Evolutionary conservation across 306 rosid genomes (phyloP), one percentile per base, ranked within the genome.

Genomic region (Cercis canadensis): DNA sequence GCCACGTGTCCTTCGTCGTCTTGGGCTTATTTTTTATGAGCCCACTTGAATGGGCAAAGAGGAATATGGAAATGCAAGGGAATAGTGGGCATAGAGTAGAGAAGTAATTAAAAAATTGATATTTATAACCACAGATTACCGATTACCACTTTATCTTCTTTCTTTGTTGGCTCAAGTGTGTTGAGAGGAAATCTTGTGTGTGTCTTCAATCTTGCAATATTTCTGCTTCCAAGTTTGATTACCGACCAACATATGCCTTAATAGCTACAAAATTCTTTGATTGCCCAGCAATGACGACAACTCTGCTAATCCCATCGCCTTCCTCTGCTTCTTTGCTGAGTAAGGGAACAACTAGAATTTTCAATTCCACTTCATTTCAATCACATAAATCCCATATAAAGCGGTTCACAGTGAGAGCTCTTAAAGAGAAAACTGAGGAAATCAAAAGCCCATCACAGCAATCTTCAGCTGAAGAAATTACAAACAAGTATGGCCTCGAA

Each of bases 401-500:
- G 60, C 62, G 76, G n/a, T 83, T 92, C 77, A 85, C 80, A 67
- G 81, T 88, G 52, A 78, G 75, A 79, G 90, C 98, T 52, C 75
- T 90, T 50, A 83, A 57, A 73, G 87, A 90, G 87, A 90, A 88
- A 81, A 87, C 92, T 1, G 96, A 89, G 70, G 83, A 90, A 82
- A 81, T 77, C 36, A 70, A 90, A 73, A 71, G 19, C 87, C 80
- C 95, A 12, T 75, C 89, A 18, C 54, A 87, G 46, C 17, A 84
- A 39, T 70, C 96, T 81, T 83, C 92, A 47, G 83, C 89, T 9
- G 98, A 93, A 11, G 96, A 90, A 49, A 74, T 93, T 44, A 84
- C 98, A 11, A 81, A 85, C 67, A 93, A 93, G 69, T 93, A 85
- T 65, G 98, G 97, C 44, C 97, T 93, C 63, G 97, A 93, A 80